Base-by-base conservation (phyloP, 768 basidiomycete genomes). In the Mycena olivaceomarginata region DNA sequence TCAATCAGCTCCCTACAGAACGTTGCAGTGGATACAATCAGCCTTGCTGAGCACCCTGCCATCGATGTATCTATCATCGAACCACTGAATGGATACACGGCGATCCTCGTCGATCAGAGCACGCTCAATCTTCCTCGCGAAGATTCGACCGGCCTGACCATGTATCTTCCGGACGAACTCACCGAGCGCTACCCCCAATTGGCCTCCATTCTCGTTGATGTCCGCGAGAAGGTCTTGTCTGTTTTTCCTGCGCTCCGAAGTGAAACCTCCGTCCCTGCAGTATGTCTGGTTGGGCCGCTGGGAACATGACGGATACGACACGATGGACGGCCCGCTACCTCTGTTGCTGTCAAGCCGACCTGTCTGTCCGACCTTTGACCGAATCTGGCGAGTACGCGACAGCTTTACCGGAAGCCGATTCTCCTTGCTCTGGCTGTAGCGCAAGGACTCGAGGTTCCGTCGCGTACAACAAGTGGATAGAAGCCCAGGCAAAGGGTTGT, bases 231-330 rank as follows among this genome's bases (percentile, higher is more conserved):
- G 15, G 59, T 62, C 39, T 39, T 62, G 39, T 62, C 59, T 7
- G 16, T 20, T 18, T 62, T 62, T 20, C 37, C 59, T 15, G 8
- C 37, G 12, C 31, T 40, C 39, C 15, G 6, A 62, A 40, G 39
- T 8, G 37, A 10, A 7, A 11, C 18, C 53, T 56, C 53, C 37
- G 12, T 18, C 15, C 59, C 59, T 39, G 18, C 31, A 40, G 39
- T 62, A 62, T 62, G 53, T n/a, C 59, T 62, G 37, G 59, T 62
- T 62, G 59, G 59, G 15, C 9, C 59, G 16, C 15, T 62, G 59
- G 59, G 59, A 62, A 16, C 59, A 62, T 16, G 31, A 25, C 37
- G 59, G 59, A 18, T n/a, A 2, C 18, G 5, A 2, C n/a, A 62
- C 59, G 5, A 7, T 56, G 16, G 59, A 62, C 37, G 18, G 39